Conservation (phyloP, 2,329 filamentous ascomycete species). For the Diaporthe sp. region DNA sequence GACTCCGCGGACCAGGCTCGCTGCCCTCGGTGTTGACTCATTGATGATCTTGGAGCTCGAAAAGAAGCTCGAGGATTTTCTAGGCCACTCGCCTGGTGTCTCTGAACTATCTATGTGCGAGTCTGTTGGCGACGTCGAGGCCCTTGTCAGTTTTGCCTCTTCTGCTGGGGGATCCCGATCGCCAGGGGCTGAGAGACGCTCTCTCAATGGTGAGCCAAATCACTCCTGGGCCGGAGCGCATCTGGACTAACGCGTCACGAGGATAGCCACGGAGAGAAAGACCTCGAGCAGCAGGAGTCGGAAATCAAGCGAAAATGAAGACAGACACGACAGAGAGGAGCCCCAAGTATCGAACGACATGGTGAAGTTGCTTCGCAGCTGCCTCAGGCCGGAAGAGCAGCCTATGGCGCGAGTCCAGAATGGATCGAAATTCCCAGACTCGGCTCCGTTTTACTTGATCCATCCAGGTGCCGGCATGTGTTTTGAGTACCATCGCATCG, state of each 20-base stretch:
- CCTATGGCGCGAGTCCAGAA: background rate
- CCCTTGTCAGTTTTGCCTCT: background rate
- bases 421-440: background rate
- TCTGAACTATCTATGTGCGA: constrained; percentile 3
- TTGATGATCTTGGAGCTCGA: constrained; percentile 18
- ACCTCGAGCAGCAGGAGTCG: background rate
- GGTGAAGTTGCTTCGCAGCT: constrained; percentile 11
- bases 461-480: constrained; percentile 10
- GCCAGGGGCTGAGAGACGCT: background rate
- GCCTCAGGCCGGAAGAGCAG: background rate
- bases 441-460: background rate
- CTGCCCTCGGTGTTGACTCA: constrained; percentile 18
- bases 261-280: background rate
- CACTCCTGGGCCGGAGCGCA: background rate
- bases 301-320: background rate
- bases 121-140: background rate
- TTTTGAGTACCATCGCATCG: constrained; percentile 11
- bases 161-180: background rate
- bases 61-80: constrained; percentile 1
- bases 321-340: background rate
- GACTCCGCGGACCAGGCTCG: background rate
- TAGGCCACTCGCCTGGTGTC: constrained; percentile 11
- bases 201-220: background rate
- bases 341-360: background rate
- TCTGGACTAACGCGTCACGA: background rate